Conservation (phyloP, 2,329 filamentous ascomycete species). For the Ascochyta lentis region DNA sequence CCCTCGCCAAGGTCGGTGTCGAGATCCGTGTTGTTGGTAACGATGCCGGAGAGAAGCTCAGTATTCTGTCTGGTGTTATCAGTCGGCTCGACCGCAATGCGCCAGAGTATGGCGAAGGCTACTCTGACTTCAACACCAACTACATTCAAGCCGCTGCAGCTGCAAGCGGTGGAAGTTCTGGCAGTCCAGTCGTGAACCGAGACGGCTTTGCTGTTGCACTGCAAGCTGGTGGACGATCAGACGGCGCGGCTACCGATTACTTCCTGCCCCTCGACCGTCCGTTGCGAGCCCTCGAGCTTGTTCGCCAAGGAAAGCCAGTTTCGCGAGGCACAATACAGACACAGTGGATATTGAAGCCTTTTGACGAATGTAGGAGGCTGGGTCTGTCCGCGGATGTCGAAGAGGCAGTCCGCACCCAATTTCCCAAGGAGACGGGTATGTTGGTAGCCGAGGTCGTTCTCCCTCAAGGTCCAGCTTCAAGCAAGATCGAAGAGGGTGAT, state of each 20-base stretch:
- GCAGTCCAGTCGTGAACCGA: constrained; percentile 95
- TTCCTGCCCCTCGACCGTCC: constrained; percentile 94
- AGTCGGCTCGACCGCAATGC: constrained; percentile 95
- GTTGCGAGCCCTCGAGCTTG: constrained; percentile 82
- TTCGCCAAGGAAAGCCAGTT: constrained; percentile 76
- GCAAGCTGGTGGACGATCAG: constrained; percentile 90
- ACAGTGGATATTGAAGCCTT: constrained; percentile 95
- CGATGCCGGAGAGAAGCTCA: constrained; percentile 97
- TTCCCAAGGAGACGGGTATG: constrained; percentile 95
- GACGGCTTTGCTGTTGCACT: constrained; percentile 90
- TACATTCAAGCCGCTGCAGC: constrained; percentile 99
- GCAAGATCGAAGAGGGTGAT: constrained; percentile 91
- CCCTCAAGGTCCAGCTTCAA: constrained; percentile 84
- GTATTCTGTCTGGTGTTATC: constrained; percentile 96
- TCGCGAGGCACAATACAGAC: constrained; percentile 97
- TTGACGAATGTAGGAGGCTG: constrained; percentile 92
- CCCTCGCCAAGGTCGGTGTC: constrained; percentile 84
- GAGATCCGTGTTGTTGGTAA: constrained; percentile 98
- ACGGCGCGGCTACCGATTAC: constrained; percentile 96
- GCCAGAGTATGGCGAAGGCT: constrained; percentile 92
- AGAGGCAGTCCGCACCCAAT: constrained; percentile 78
- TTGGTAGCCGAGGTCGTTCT: constrained; percentile 94
- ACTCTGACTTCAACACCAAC: constrained; percentile 95
- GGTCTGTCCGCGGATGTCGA: constrained; percentile 88
- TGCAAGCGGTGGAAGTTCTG: constrained; percentile 96